Percentiles rank a stretch among this genome's conserved stretches.
Conservation (phyloP, 1,139 yeast species). For the Taphrina flavorubra region DNA sequence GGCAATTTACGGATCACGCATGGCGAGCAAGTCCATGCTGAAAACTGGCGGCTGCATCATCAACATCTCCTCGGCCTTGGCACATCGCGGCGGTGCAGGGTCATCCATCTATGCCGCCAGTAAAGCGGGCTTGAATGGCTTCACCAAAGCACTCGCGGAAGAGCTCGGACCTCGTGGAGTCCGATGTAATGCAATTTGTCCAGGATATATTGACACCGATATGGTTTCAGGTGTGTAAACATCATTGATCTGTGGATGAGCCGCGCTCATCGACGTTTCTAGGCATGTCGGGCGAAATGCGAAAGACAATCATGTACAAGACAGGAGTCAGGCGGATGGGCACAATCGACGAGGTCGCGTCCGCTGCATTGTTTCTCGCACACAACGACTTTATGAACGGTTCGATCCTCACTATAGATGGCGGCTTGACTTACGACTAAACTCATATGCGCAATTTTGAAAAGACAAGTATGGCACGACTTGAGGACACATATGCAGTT, state of each 20-base stretch:
- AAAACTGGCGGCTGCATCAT: constrained; percentile 56
- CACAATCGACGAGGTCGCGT: constrained; percentile 51
- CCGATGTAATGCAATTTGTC: constrained; percentile 69
- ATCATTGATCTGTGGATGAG: too few relatives aligned
- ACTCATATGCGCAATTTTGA: too few relatives aligned
- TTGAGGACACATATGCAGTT: too few relatives aligned
- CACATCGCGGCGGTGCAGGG: constrained; percentile 60
- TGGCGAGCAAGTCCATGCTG: constrained; percentile 60
- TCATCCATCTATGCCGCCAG: constrained; percentile 78
- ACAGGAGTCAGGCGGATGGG: constrained; percentile 49
- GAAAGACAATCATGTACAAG: constrained; percentile 44
- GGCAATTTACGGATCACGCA: constrained; percentile 66
- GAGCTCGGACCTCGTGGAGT: constrained; percentile 63
- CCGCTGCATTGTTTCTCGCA: constrained; percentile 51
- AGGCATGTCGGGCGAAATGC: constrained; percentile 44
- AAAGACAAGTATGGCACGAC: too few relatives aligned
- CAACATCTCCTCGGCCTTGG: constrained; percentile 77
- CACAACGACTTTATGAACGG: constrained; percentile 50
- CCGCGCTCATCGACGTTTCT: background rate
- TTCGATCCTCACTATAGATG: constrained; percentile 50
- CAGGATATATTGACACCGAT: constrained; percentile 80
- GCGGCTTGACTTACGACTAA: constrained; percentile 48
- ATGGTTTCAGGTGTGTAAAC: constrained; percentile 58
- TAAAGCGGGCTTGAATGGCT: constrained; percentile 73
- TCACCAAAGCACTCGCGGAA: constrained; percentile 65